phyloP scores from a whole-genome alignment of 257 asterid genomes.

The Nicotiana benthamiana region DNA sequence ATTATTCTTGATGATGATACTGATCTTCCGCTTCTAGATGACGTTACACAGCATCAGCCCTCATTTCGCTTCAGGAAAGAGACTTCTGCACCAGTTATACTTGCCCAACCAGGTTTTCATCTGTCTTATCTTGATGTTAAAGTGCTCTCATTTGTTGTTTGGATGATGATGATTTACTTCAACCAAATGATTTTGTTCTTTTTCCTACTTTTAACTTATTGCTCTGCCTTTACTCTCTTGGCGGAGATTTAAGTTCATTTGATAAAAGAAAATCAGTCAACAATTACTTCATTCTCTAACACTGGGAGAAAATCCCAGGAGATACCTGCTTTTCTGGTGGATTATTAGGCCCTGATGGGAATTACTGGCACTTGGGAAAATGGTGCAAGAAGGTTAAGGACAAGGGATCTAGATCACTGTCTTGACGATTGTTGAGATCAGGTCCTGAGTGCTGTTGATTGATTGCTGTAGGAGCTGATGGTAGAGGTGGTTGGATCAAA shows the following conservation, averaged over 20 bases:
- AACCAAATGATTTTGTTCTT: background rate
- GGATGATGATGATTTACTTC: background rate
- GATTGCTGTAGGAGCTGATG: conserved; percentile 86
- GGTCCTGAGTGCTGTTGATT: conserved; percentile 39
- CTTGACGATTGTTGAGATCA: conserved; percentile 22
- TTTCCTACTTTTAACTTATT: background rate
- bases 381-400: conserved; percentile 71
- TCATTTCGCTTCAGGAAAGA: conserved; percentile 32
- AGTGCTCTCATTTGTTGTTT: background rate
- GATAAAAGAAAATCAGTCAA: background rate
- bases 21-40: conserved; percentile 37
- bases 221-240: background rate
- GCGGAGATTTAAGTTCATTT: background rate
- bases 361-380: conserved; percentile 78
- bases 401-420: conserved; percentile 23
- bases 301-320: conserved; percentile 22
- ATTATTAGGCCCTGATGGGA: conserved; percentile 75
- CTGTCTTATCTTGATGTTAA: background rate
- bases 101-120: background rate
- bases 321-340: conserved; percentile 63
- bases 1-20: conserved; percentile 21
- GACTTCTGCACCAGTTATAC: conserved; percentile 12
- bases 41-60: conserved; percentile 20
- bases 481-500: conserved; percentile 78
- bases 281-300: background rate